Conservation (phyloP, 2,329 filamentous ascomycete genomes). For the Paracoccidioides lutzii region DNA sequence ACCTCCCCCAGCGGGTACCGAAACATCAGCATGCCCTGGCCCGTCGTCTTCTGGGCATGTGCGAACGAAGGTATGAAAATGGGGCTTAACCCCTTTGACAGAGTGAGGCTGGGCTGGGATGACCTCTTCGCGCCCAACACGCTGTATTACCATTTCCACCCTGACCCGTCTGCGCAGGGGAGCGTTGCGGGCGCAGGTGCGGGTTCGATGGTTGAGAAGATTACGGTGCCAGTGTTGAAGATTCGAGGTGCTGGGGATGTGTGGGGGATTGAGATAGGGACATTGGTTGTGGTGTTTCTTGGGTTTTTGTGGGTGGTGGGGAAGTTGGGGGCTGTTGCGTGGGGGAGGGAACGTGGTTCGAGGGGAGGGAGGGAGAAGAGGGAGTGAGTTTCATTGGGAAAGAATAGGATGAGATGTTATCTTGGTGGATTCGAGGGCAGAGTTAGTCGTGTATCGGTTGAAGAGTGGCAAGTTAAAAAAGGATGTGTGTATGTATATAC, state of each 20-base stretch:
- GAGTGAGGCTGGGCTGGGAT: slow-evolving; percentile 75
- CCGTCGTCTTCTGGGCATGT: slow-evolving; percentile 85
- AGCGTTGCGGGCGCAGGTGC: slow-evolving; percentile 4
- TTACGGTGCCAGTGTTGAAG: slow-evolving; percentile 55
- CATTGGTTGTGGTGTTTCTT: slow-evolving; percentile 44
- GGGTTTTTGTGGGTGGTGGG: slow-evolving; percentile 60
- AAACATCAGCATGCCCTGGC: slow-evolving; percentile 57
- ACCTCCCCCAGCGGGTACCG: slow-evolving; percentile 46
- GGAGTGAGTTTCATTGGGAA: background rate
- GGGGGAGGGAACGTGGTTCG: slow-evolving; percentile 1
- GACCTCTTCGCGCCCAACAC: slow-evolving; percentile 62
- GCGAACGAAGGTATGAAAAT: slow-evolving; percentile 47
- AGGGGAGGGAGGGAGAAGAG: slow-evolving; percentile 8
- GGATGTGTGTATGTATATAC: too few species aligned
- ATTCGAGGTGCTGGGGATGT: slow-evolving; percentile 31
- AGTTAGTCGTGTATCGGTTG: too few species aligned
- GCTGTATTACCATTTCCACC: slow-evolving; percentile 67
- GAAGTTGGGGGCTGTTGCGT: slow-evolving; percentile 36
- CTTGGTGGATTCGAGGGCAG: background rate
- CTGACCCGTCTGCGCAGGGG: slow-evolving; percentile 24
- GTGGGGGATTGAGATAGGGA: slow-evolving; percentile 39
- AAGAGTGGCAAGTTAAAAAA: too few species aligned
- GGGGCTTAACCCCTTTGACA: slow-evolving; percentile 69
- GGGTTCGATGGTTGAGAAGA: slow-evolving; percentile 37
- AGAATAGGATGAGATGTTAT: background rate